Evolutionary conservation across 2,329 filamentous ascomycete genomes (phyloP), one percentile per base, ranked within the genome.

Genomic region (Aspergillus latus): DNA sequence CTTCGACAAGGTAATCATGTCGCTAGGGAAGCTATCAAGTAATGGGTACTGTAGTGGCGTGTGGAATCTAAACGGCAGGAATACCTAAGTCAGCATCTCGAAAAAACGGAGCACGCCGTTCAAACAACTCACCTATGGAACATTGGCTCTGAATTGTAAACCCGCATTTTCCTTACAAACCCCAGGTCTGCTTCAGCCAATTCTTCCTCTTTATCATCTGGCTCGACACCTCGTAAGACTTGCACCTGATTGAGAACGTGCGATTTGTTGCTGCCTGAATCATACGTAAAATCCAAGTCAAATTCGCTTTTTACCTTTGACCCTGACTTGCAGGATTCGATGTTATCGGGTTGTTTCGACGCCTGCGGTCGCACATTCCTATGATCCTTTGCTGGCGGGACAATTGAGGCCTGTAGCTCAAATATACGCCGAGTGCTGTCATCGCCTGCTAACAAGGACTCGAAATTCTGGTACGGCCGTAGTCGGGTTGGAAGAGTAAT

Each of bases 351-450:
- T 11, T 48, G n/a, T 29, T 21, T 21, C 13, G 37, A 4, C 13
- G 10, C 15, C 9, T 54, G 54, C 54, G 46, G 40, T 4, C 49
- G 29, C 44, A 15, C 37, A 49, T 52, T 49, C 11, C 49, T 53
- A 1, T 58, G 54, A 2, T 39, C 37, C 13, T 59, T 48, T 5
- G 62, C 54, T 28, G 66, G 57, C 7, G 57, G 68, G 2, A 78
- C 74, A 34, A 90, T 76, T 49, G 82, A 86, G 77, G 95, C 84
- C 56, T 85, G 82, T 47, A 96, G 78, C 58, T 87, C 86, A 5
- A 88, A 90, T 34, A 97, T 85, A 28, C 84, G 88, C 67, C 92
- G 90, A 58, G 85, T 88, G n/a, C 90, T 90, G 56, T 88, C 71
- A 3, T 71, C 71, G 9, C 79, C 72, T 30, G 80, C 81, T 30